Conservation (phyloP, 306 rosid species). For the Cucumis melo region DNA sequence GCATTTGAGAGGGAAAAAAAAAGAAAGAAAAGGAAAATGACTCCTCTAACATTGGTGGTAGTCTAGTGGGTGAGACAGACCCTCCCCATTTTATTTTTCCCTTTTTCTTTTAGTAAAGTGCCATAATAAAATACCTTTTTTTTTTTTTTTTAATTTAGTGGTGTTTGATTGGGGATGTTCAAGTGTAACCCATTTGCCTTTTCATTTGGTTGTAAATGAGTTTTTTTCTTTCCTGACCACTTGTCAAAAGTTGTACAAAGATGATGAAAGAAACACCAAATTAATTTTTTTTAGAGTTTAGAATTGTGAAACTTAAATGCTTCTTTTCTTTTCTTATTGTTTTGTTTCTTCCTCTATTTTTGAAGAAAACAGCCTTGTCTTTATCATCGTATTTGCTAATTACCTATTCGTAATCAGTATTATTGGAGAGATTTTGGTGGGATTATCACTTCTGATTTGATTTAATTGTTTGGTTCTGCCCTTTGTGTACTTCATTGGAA, state of each 20-base stretch:
- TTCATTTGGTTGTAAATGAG: slow-evolving; percentile 4
- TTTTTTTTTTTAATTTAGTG: not conserved
- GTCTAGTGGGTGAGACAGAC: not conserved
- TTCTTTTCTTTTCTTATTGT: too few species aligned
- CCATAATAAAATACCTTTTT: not conserved
- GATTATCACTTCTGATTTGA: too few species aligned
- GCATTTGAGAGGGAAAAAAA: not conserved
- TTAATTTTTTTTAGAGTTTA: not conserved
- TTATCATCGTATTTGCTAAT: not conserved
- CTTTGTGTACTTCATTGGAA: too few species aligned
- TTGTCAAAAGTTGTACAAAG: slow-evolving; percentile 1
- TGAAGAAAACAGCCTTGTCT: not conserved
- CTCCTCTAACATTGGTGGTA: not conserved
- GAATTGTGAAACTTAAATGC: not conserved
- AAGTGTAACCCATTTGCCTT: not conserved
- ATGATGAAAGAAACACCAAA: not conserved
- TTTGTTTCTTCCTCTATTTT: too few species aligned
- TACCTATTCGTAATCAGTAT: too few species aligned
- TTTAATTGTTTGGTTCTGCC: too few species aligned
- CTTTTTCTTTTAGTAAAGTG: not conserved
- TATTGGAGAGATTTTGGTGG: too few species aligned
- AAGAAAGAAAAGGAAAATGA: not conserved
- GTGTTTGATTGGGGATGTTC: not conserved
- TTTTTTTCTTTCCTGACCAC: not conserved
- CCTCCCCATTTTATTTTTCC: not conserved